A percentile compares a stretch with the other conserved stretches of the same genome.
Conservation (phyloP, 2,329 filamentous ascomycete genomes). For the Gremmenia infestans region DNA sequence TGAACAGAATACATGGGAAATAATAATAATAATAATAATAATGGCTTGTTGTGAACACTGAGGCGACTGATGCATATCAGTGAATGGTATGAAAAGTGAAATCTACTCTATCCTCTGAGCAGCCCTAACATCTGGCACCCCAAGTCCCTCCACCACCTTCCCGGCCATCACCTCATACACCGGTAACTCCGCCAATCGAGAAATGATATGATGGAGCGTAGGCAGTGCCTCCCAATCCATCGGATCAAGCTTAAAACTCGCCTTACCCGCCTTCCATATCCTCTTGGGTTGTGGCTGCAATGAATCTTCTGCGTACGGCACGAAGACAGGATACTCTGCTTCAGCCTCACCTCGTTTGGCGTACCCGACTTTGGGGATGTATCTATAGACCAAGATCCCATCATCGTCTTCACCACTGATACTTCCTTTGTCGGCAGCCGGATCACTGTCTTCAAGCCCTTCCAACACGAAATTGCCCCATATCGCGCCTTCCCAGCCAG, state of each 20-base stretch:
- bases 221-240: constrained; percentile 51
- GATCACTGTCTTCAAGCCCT: constrained; percentile 28
- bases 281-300: constrained; percentile 30
- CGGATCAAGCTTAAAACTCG: constrained; percentile 43
- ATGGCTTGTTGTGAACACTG: too few species aligned
- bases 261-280: constrained; percentile 36
- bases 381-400: constrained; percentile 51
- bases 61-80: not conserved
- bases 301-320: constrained; percentile 23
- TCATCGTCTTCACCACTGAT: constrained; percentile 27
- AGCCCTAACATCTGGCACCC: constrained; percentile 43
- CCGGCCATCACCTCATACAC: constrained; percentile 51
- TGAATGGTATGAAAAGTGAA: not conserved
- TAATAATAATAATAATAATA: too few species aligned
- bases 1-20: too few species aligned
- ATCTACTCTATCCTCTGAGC: constrained; percentile 31
- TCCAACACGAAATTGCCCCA: constrained; percentile 37
- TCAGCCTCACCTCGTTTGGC: constrained; percentile 44
- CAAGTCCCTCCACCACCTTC: constrained; percentile 50
- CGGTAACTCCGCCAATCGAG: constrained; percentile 49
- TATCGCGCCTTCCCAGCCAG: constrained; percentile 39
- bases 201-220: constrained; percentile 54
- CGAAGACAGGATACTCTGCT: constrained; percentile 43
- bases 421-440: constrained; percentile 29
- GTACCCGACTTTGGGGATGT: constrained; percentile 49